phyloP scores from a whole-genome alignment of 2,329 filamentous ascomycete species.

The Cucurbitaria berberidis region DNA sequence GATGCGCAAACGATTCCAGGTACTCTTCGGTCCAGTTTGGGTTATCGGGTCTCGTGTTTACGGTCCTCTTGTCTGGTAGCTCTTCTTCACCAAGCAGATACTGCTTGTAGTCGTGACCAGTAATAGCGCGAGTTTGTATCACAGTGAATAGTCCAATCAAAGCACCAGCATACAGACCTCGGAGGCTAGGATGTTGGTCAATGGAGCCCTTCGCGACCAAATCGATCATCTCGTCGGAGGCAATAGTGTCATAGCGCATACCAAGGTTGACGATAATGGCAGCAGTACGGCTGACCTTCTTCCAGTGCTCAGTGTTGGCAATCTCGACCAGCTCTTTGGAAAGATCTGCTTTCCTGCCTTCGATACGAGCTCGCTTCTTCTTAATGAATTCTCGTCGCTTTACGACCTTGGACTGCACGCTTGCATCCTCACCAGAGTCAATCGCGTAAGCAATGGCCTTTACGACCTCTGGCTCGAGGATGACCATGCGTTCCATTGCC shows the following conservation, averaged over 20 bases:
- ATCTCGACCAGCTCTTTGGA: conserved; percentile 81
- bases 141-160: conserved; percentile 80
- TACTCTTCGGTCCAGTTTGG: conserved; percentile 79
- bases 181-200: conserved; percentile 85
- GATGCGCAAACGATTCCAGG: conserved; percentile 76
- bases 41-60: conserved; percentile 73
- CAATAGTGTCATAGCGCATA: conserved; percentile 87
- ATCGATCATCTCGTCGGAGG: conserved; percentile 80
- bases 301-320: conserved; percentile 88
- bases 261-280: conserved; percentile 91
- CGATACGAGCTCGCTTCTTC: conserved; percentile 76
- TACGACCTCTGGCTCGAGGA: conserved; percentile 75
- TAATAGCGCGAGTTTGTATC: conserved; percentile 84
- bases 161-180: conserved; percentile 80
- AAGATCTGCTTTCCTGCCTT: conserved; percentile 80
- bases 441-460: conserved; percentile 63
- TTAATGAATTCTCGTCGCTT: conserved; percentile 76
- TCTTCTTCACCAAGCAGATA: conserved; percentile 82
- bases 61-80: conserved; percentile 75
- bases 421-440: conserved; percentile 52
- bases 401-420: conserved; percentile 66
- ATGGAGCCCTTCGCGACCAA: conserved; percentile 83
- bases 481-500: conserved; percentile 82
- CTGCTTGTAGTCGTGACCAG: conserved; percentile 84
- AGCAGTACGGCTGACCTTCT: conserved; percentile 86